A percentile compares a stretch with the other conserved stretches of the same genome.
Conservation (phyloP, 2,329 filamentous ascomycete genomes). For the Arthrobotrys sphaeroides region DNA sequence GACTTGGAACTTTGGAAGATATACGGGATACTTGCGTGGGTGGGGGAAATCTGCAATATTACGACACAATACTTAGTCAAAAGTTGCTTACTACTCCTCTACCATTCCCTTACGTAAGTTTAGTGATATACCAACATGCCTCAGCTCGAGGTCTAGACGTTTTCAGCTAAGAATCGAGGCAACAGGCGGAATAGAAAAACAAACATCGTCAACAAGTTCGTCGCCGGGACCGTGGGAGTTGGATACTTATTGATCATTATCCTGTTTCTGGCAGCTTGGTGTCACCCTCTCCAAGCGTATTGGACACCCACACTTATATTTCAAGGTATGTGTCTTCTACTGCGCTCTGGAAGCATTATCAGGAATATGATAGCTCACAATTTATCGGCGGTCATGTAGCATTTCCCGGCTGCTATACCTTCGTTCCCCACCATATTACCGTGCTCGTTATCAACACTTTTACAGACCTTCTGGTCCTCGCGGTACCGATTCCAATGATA, state of each 20-base stretch:
- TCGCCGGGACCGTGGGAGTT: neutral
- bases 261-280: slow-evolving; percentile 29
- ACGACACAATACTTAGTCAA: slow-evolving; percentile 32
- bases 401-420: slow-evolving; percentile 3
- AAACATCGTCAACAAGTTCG: slow-evolving; percentile 15
- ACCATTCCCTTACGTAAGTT: slow-evolving; percentile 31
- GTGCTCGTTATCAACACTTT: slow-evolving; percentile 19
- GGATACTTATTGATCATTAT: slow-evolving; percentile 26
- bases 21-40: slow-evolving; percentile 1
- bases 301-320: slow-evolving; percentile 15
- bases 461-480: slow-evolving; percentile 17
- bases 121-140: slow-evolving; percentile 4
- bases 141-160: neutral
- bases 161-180: neutral
- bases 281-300: slow-evolving; percentile 22
- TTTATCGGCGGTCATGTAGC: slow-evolving; percentile 11
- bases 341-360: neutral
- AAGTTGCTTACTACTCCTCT: slow-evolving; percentile 28
- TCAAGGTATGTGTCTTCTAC: slow-evolving; percentile 1
- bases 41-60: slow-evolving; percentile 31
- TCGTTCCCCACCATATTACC: slow-evolving; percentile 19
- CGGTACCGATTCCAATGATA: slow-evolving; percentile 21
- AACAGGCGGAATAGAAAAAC: slow-evolving; percentile 16
- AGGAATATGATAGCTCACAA: slow-evolving; percentile 3
- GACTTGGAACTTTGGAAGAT: neutral